A percentile compares a stretch with the other conserved stretches of the same genome.
Evolutionary conservation across 768 basidiomycete genomes (phyloP).

Genomic region (Hypholoma fasciculare): DNA sequence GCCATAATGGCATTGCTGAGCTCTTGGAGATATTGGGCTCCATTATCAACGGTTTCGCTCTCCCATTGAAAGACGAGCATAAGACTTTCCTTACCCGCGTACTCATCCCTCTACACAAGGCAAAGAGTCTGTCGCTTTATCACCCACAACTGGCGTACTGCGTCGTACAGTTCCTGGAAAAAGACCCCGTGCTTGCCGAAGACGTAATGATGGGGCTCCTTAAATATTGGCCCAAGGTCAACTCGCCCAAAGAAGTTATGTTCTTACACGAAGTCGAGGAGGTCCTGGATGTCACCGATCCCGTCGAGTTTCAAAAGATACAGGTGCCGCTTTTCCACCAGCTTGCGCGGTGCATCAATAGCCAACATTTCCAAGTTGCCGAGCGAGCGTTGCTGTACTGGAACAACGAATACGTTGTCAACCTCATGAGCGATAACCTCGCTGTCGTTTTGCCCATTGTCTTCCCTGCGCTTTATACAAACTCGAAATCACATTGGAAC

Average conservation of each 20-base stretch:
- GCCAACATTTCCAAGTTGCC: constrained; percentile 99
- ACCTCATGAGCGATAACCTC: constrained; percentile 97
- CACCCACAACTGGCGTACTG: constrained; percentile 99
- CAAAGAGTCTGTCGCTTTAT: constrained; percentile 95
- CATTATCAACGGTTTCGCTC: constrained; percentile 98
- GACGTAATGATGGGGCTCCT: constrained; percentile 97
- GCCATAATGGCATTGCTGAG: constrained; percentile 99
- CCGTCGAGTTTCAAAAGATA: constrained; percentile 94
- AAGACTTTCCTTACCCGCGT: constrained; percentile 95
- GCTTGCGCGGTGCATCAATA: constrained; percentile 95
- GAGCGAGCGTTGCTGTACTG: constrained; percentile 96
- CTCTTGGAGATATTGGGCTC: constrained; percentile 97
- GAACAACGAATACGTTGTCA: constrained; percentile 99
- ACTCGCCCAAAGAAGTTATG: constrained; percentile 99
- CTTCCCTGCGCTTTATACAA: constrained; percentile 93
- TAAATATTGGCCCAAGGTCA: constrained; percentile 98
- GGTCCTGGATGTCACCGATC: constrained; percentile 97
- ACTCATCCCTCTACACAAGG: constrained; percentile 96
- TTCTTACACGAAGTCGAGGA: constrained; percentile 99
- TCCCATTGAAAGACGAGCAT: constrained; percentile 98
- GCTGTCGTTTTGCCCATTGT: constrained; percentile 89
- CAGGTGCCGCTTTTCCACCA: constrained; percentile 92
- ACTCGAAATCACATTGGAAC: constrained; percentile 99
- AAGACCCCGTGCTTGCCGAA: constrained; percentile 89
- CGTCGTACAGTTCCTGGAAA: constrained; percentile 98